These are phyloP conservation scores for Symbiodinium pilosum DNA, from an alignment of 73 alveolate genomes.

Conservation along the genomic window DNA sequence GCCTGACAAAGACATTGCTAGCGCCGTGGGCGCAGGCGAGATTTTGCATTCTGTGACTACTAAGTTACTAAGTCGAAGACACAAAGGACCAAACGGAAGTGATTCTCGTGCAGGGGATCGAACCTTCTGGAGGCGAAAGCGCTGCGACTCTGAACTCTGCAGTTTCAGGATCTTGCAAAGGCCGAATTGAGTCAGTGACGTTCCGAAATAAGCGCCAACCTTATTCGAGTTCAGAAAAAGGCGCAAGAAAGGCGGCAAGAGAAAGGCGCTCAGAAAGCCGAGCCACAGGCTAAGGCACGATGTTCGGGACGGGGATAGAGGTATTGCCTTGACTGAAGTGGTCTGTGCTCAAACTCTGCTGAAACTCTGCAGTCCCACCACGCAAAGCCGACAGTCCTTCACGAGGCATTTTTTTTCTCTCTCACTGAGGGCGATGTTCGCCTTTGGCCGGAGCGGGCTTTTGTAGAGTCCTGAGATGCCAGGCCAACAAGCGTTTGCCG, in stretches of 20 bases:
- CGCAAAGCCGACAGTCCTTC: neutral
- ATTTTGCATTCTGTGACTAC: no score
- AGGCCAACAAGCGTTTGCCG: no score
- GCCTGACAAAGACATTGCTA: no score
- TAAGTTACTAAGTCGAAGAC: neutral
- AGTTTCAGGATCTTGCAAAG: neutral
- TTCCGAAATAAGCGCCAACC: constrained; percentile 70
- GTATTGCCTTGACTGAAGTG: neutral
- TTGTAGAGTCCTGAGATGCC: neutral
- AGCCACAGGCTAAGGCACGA: neutral
- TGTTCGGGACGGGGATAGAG: constrained; percentile 26
- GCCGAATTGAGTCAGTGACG: neutral
- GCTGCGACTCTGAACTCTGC: neutral
- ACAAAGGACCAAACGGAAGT: constrained; percentile 76
- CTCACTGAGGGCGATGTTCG: neutral
- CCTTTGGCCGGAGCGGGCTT: neutral
- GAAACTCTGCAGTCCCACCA: neutral
- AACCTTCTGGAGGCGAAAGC: neutral
- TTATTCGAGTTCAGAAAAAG: no score
- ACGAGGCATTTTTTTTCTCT: neutral
- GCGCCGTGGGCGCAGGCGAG: no score
- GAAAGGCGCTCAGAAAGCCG: neutral
- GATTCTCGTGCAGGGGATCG: constrained; percentile 88
- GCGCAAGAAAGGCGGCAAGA: no score
- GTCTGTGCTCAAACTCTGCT: neutral